Evolutionary conservation across 2,329 filamentous ascomycete species (phyloP), one percentile per base, ranked within the genome.

Genomic region (Penicillium sp.): DNA sequence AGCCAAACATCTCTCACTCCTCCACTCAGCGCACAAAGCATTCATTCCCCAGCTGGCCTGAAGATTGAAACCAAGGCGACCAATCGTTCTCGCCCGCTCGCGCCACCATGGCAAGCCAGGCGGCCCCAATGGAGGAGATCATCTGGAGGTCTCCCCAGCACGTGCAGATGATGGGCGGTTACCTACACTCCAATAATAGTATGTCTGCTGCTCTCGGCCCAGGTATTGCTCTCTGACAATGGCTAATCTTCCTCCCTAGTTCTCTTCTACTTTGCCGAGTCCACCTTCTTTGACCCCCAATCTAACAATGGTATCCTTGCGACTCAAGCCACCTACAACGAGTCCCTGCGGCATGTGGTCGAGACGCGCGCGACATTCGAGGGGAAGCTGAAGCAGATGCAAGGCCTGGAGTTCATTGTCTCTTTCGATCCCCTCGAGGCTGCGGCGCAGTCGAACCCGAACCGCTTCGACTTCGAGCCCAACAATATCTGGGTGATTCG

Each of bases 241-340:
- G 14, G 16, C 39, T 18, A 2, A 10, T 2, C 19, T n/a, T 16
- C 36, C 53, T 16, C 36, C 4, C 24, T 53, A 85, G 79, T 88
- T 44, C 80, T 87, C 55, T 85, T 83, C 68, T 88, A 88, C 73
- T 87, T 89, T 69, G 79, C 79, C 57, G 79, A 83, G 64, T 86
- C 84, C 1, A 84, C 84, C n/a, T 88, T 87, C 77, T 87, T 86
- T 71, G 86, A 88, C 61, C 73, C 77, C 24, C 81, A 79, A 14
- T 85, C 82, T 60, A 87, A 87, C 72, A 88, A 88, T 73, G 81
- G 82, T 61, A 78, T 84, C 10, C 74, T 85, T 51, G 75, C 82
- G 62, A 77, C 78, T 24, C 84, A 87, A 68, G 78, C 80, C 13
- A 78, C 74, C 59, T 77, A 76, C 62, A 81, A 84, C 60, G 77